A percentile compares a stretch with the other conserved stretches of the same genome.
Conservation (phyloP, 345 rosid species). For the Arabis hirsuta region DNA sequence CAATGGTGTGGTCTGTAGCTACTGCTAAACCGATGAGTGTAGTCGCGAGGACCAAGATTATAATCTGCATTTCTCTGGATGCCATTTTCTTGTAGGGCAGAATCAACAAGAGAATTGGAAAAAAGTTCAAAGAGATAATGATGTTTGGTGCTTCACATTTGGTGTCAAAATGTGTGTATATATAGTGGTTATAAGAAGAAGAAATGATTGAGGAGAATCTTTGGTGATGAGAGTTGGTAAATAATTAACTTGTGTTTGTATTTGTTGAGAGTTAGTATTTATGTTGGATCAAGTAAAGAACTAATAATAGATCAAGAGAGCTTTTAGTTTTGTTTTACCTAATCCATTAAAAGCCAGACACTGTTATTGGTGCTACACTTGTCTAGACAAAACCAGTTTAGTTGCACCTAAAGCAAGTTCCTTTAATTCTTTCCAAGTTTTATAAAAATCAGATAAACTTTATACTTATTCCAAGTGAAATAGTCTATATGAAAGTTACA, state of each 20-base stretch:
- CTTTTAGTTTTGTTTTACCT: slow-evolving; percentile 11
- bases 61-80: slow-evolving; percentile 31
- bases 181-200: slow-evolving; percentile 24
- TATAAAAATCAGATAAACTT: slow-evolving; percentile 4
- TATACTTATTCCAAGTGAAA: slow-evolving; percentile 11
- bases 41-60: slow-evolving; percentile 41
- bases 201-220: slow-evolving; percentile 27
- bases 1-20: slow-evolving; percentile 66
- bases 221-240: slow-evolving; percentile 40
- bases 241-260: slow-evolving; percentile 30
- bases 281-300: slow-evolving; percentile 41
- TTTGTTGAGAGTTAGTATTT: slow-evolving; percentile 42
- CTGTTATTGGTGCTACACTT: slow-evolving; percentile 33
- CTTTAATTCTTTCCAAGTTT: not conserved
- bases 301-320: slow-evolving; percentile 34
- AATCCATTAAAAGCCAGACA: slow-evolving; percentile 32
- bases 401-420: slow-evolving; percentile 39
- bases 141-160: slow-evolving; percentile 28
- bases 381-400: slow-evolving; percentile 27
- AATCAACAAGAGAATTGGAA: slow-evolving; percentile 10
- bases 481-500: slow-evolving; percentile 25
- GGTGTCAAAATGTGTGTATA: slow-evolving; percentile 22
- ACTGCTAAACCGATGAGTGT: slow-evolving; percentile 51
- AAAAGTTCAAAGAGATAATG: slow-evolving; percentile 26
- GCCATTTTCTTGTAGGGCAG: slow-evolving; percentile 19